Evolutionary conservation across 2,329 filamentous ascomycete species (phyloP), one percentile per base, ranked within the genome.

Genomic region (Fusarium proliferatum): DNA sequence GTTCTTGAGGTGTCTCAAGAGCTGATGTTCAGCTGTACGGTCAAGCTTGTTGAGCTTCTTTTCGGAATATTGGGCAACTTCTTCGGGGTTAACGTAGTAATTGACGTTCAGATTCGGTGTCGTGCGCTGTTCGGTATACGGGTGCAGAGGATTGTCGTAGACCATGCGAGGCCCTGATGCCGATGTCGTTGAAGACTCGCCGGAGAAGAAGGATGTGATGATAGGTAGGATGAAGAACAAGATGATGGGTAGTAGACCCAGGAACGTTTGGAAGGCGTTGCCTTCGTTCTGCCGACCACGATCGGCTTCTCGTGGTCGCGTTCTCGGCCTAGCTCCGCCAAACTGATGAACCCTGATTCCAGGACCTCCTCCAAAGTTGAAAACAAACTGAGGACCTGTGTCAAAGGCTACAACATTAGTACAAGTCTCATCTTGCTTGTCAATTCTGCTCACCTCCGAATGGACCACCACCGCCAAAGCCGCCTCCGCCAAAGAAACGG

Each of bases 291-390:
- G 84, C 76, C 76, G 76, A 21, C 74, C 76, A 16, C 82, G 86
- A 73, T 88, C 89, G 38, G 88, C 87, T 74, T 92, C 87, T 78
- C 89, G 90, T 26, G 95, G 95, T 79, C 96, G 88, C 83, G 92
- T 88, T 76, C 94, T 89, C 30, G 95, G 94, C 61, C 89, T 87
- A 10, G 86, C 88, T 61, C 96, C 96, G 76, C 95, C 96, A 82
- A 99, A 98, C 81, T 98, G 96, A 82, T 98, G 96, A 69, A 99
- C 94, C 69, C 96, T 91, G 77, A 99, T 91, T 26, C 95, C 96
- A 6, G 96, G 95, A 12, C 95, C 94, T 69, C 95, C 95, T 75
- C 94, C 94, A 82, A 98, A 90, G 84, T 98, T 98, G 84, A 98
- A 98, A 61, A 97, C 94, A 81, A 98, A 98, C 77, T 94, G 93